Evolutionary conservation across 2,329 filamentous ascomycete species (phyloP), one percentile per base, ranked within the genome.

Genomic region (Aureobasidium sp.): DNA sequence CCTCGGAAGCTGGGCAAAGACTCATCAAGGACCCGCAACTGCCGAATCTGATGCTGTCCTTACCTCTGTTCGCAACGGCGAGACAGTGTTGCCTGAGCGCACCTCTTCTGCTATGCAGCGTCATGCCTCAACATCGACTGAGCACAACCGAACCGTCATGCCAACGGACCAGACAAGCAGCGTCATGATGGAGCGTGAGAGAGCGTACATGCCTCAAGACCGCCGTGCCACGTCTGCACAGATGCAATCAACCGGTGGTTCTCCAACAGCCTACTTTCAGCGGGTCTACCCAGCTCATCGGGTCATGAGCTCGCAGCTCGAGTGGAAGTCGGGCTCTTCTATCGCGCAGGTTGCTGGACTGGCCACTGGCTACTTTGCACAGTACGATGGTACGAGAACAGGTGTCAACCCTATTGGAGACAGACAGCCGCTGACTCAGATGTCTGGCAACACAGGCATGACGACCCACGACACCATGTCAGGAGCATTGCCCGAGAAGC

Each of bases 1-100:
- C 49, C 68, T 72, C n/a, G 70, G 71, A 31, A 64, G 68, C 20
- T 73, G 70, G 72, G 66, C 64, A 29, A 72, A 71, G 64, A 56
- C 64, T n/a, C 62, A 65, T 14, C 62, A 65, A 22, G 52, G 62
- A 11, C 29, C 44, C 6, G 37, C 41, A 14, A 20, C 48, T 31
- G 31, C 31, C n/a, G 52, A 57, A 11, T 58, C 51, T 34, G 63
- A 65, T 56, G 57, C 58, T 36, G 61, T 52, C 6, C 61, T 58
- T 48, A 36, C 36, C 20, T 37, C 44, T 39, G 12, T 62, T 20
- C 52, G 61, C 53, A 62, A 62, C 45, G 47, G 64, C 36, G 31
- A 63, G 22, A 53, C 65, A 15, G 63, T 63, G 22, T 67, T 68
- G 37, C 63, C 70, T 9, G 58, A 67, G 39, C 65, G 67, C 15